Evolutionary conservation across 441 rosid genomes (phyloP).

Genomic region (Hypseocharis bilobata): DNA sequence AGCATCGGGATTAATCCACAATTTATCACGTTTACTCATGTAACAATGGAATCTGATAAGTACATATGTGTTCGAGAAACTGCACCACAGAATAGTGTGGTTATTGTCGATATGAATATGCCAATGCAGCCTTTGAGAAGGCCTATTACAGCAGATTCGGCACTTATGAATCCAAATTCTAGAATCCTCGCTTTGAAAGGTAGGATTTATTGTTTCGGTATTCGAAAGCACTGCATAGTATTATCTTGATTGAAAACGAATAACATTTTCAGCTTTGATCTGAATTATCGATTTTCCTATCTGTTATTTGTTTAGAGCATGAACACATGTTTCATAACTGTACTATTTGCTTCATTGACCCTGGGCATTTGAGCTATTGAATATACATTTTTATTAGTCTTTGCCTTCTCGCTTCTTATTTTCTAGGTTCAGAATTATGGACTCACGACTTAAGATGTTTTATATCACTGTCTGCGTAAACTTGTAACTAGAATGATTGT

Average conservation of each 20-base stretch:
- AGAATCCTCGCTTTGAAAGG: constrained; percentile 27
- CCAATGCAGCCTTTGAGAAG: constrained; percentile 27
- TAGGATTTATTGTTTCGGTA: neutral
- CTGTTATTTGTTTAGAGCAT: neutral
- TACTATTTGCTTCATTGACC: neutral
- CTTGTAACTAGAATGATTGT: neutral
- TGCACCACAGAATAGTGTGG: constrained; percentile 28
- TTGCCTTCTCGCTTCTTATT: neutral
- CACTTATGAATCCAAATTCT: constrained; percentile 31
- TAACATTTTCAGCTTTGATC: neutral
- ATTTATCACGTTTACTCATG: constrained; percentile 27
- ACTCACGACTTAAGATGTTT: neutral
- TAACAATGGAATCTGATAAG: constrained; percentile 50
- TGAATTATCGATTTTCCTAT: neutral
- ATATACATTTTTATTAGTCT: neutral
- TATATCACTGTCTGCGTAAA: neutral
- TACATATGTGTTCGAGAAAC: constrained; percentile 46
- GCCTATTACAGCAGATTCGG: too few species aligned
- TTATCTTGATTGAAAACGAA: neutral
- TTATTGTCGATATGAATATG: constrained; percentile 28
- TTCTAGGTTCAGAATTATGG: neutral
- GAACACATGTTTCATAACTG: neutral
- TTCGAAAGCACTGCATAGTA: neutral
- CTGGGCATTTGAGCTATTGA: neutral
- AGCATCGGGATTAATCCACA: constrained; percentile 28